Conservation (phyloP, 2,329 filamentous ascomycete species). For the Claviceps fusiformis region DNA sequence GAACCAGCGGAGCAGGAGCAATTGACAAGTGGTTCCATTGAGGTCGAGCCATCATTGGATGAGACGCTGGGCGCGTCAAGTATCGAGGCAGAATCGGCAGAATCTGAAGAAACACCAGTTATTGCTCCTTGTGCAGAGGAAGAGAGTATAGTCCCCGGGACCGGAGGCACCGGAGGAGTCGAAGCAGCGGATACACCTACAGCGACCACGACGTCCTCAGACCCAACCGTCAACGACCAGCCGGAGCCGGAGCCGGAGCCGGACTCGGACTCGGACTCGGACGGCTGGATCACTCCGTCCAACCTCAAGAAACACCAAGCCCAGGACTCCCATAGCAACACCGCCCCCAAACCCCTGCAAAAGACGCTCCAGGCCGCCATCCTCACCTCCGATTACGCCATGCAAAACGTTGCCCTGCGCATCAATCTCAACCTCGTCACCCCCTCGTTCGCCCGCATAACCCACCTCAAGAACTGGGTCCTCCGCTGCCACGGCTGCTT, state of each 20-base stretch:
- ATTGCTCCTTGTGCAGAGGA: not conserved
- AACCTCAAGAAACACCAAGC: conserved; percentile 80
- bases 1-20: no score
- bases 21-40: not conserved
- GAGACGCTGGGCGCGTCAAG: conserved; percentile 12
- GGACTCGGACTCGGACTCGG: conserved; percentile 32
- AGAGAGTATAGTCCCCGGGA: not conserved
- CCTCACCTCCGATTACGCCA: conserved; percentile 89
- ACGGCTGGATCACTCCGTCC: conserved; percentile 86
- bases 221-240: conserved; percentile 24
- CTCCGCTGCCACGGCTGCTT: conserved; percentile 93
- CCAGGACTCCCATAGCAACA: conserved; percentile 39
- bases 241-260: conserved; percentile 36
- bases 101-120: not conserved
- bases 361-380: conserved; percentile 74
- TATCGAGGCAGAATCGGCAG: conserved; percentile 6
- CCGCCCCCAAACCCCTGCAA: conserved; percentile 36
- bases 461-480: conserved; percentile 74
- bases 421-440: conserved; percentile 90
- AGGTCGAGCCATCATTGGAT: conserved; percentile 11
- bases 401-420: conserved; percentile 92
- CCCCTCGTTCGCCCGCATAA: conserved; percentile 64
- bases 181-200: conserved; percentile 7
- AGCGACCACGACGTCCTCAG: conserved; percentile 1
- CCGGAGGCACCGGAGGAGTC: not conserved